A percentile compares a stretch with the other conserved stretches of the same genome.
Conservation (phyloP, 257 asterid species). For the Verbena officinalis region DNA sequence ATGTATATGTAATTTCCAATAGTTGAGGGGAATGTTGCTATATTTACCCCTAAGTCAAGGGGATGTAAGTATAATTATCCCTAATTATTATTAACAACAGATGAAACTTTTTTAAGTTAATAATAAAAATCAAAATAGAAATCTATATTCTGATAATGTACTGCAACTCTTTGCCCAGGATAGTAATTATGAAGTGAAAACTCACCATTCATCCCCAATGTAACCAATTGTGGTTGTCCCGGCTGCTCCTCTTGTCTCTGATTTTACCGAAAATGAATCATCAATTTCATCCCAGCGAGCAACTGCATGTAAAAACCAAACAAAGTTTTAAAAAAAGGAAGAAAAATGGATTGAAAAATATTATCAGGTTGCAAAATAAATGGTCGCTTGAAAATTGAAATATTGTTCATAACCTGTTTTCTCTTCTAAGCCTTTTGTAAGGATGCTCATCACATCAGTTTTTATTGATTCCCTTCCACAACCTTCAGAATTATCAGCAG, state of each 20-base stretch:
- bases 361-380: conserved; percentile 14
- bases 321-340: conserved; percentile 15
- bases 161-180: too few relatives aligned
- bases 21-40: too few relatives aligned
- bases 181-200: too few relatives aligned
- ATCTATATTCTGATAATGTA: too few relatives aligned
- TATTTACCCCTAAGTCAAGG: too few relatives aligned
- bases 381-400: background rate
- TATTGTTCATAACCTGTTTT: conserved; percentile 48
- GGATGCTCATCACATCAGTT: conserved; percentile 50
- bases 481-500: conserved; percentile 31
- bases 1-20: too few relatives aligned
- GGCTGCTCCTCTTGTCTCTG: conserved; percentile 32
- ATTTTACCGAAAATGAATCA: conserved; percentile 34
- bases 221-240: conserved; percentile 62
- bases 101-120: too few relatives aligned
- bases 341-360: background rate
- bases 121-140: too few relatives aligned
- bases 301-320: conserved; percentile 53
- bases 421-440: conserved; percentile 71
- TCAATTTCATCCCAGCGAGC: conserved; percentile 74
- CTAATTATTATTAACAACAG: too few relatives aligned
- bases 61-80: too few relatives aligned
- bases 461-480: conserved; percentile 31
- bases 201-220: conserved; percentile 90